These are phyloP conservation scores for Euphorbia celastroides DNA, from an alignment of 441 rosid species.

Conservation along the genomic window DNA sequence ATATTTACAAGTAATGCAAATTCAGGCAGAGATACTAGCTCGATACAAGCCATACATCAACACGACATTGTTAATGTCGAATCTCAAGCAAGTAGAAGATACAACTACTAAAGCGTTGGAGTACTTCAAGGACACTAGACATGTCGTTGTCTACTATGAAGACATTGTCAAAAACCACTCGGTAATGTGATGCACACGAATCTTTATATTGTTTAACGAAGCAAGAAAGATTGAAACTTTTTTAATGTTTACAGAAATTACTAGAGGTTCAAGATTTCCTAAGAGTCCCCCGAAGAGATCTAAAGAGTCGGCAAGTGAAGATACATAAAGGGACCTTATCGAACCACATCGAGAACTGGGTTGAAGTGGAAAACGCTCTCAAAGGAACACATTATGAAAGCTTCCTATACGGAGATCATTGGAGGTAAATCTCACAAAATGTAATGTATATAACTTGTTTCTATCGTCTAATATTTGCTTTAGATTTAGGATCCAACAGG, in stretches of 20 bases:
- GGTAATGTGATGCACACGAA: conserved; percentile 35
- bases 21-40: conserved; percentile 93
- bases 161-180: conserved; percentile 77
- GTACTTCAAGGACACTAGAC: conserved; percentile 77
- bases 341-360: conserved; percentile 66
- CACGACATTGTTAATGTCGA: conserved; percentile 45
- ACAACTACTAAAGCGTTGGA: conserved; percentile 65
- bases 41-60: conserved; percentile 74
- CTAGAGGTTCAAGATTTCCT: conserved; percentile 74
- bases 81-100: conserved; percentile 62
- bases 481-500: conserved; percentile 22
- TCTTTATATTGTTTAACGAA: neutral
- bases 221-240: neutral
- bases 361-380: conserved; percentile 50
- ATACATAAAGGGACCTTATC: conserved; percentile 78
- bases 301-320: conserved; percentile 90
- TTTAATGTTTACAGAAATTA: conserved; percentile 48
- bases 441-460: conserved; percentile 29
- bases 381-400: conserved; percentile 64
- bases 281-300: conserved; percentile 53
- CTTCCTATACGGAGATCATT: conserved; percentile 46
- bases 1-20: too few species aligned
- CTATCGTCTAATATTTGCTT: conserved; percentile 4
- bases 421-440: conserved; percentile 36
- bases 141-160: conserved; percentile 77